Percentiles rank a stretch among this genome's conserved stretches.
phyloP scores from a whole-genome alignment of 179 eudicot species.

The Sideroxylon spinosum region DNA sequence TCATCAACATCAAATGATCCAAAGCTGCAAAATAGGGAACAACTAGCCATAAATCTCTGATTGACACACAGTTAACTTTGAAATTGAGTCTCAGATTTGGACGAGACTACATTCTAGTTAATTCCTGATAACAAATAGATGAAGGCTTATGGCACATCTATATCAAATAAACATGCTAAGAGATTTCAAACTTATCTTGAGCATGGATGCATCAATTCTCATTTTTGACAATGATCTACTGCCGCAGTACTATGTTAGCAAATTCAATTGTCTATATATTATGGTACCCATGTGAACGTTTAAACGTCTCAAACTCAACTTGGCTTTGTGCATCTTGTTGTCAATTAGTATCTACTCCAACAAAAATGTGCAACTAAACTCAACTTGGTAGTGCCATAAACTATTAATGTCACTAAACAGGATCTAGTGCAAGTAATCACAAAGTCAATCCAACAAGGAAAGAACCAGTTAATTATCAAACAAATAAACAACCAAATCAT shows the following conservation, averaged over 20 bases:
- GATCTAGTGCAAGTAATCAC: neutral
- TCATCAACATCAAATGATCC: neutral
- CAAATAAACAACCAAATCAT: too few species aligned
- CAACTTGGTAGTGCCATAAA: too few species aligned
- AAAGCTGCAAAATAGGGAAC: neutral
- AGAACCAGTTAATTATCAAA: neutral
- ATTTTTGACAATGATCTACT: neutral
- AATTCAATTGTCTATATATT: slow-evolving; percentile 1
- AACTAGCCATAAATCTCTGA: neutral
- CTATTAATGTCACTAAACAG: too few species aligned
- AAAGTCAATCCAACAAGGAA: neutral
- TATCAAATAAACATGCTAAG: neutral
- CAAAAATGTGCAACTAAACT: neutral
- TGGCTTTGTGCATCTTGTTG: neutral
- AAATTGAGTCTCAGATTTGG: neutral
- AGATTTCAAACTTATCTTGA: slow-evolving; percentile 9
- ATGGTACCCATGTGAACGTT: neutral
- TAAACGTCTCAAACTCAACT: neutral
- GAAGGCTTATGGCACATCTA: neutral
- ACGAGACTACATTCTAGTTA: neutral
- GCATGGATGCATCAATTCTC: neutral
- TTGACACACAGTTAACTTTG: neutral
- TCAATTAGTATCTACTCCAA: neutral
- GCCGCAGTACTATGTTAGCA: neutral
- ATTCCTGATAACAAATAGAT: slow-evolving; percentile 5